Base-by-base conservation (phyloP, 106 monocot species). In the Iris macrosiphon region DNA sequence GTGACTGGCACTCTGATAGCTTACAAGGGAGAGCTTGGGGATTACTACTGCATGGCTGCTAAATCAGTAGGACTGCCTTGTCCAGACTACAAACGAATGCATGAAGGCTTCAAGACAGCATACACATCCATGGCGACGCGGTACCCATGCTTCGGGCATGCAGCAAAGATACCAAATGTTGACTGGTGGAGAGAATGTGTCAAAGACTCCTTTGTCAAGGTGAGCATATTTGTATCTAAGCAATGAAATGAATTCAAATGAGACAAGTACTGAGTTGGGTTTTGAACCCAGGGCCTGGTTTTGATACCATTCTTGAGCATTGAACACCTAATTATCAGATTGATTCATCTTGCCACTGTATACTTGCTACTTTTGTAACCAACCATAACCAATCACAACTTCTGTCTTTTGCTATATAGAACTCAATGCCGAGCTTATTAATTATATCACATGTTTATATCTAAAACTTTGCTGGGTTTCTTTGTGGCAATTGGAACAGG, bases 1-100 rank as follows among this genome's bases (percentile, higher is more conserved):
- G 96, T 90, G 20, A 96, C 96, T 14, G 96, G 96, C 0, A 96
- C 96, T 62, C 65, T 96, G 12, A 67, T 96, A 28, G 96, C 96
- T 31, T 96, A 96, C 71, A 96, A 96, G 80, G 96, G 96, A 55
- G 77, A 96, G 42, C 86, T 96, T 44, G 96, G 96, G 31, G 96
- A 96, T 60, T 96, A 96, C 63, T 96, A 96, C 50, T 96, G 96
- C 65, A 96, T 86, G 90, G 96, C 96, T 26, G 96, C 96, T 33
- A 96, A 96, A 46, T 31, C 96, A 23, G 79, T 82, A 10, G 96
- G 96, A 15, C 49, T 85, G 63, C 80, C 82, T 2, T 96, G 96
- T 50, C 96, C 96, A 25, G 86, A 96, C 32, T 96, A 96, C 58
- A 80, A 75, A 63, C 67, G 89, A 6, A 96, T 96, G 96, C 96